phyloP scores from a whole-genome alignment of 768 basidiomycete species.

The Termitomyces sp. region DNA sequence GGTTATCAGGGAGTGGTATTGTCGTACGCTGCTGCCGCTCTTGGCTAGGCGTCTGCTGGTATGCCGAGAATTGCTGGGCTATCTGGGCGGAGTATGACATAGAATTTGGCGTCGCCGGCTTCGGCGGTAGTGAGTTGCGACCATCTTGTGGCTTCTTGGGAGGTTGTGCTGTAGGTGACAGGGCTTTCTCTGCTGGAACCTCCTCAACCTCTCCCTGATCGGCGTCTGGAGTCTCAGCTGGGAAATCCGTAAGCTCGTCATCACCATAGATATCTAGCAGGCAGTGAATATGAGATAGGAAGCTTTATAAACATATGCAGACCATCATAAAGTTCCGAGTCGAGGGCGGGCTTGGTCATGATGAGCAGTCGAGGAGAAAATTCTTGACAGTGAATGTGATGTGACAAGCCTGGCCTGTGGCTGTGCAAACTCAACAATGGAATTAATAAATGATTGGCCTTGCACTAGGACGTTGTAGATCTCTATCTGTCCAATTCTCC shows the following conservation, averaged over 20 bases:
- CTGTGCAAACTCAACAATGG: constrained; percentile 6
- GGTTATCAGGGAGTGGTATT: constrained; percentile 19
- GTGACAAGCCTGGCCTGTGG: constrained; percentile 4
- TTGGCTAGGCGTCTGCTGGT: constrained; percentile 61
- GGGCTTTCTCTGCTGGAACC: constrained; percentile 14
- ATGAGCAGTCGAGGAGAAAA: background rate
- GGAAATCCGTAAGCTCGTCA: constrained; percentile 38
- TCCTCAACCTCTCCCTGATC: constrained; percentile 18
- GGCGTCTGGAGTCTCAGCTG: constrained; percentile 15
- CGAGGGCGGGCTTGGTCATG: constrained; percentile 18
- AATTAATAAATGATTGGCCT: no score
- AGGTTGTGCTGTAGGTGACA: background rate
- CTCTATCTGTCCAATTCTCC: background rate
- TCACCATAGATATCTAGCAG: constrained; percentile 48
- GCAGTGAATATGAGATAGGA: constrained; percentile 2
- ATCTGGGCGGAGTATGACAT: constrained; percentile 60
- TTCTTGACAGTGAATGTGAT: background rate
- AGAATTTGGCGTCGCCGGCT: constrained; percentile 23
- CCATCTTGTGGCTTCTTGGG: constrained; percentile 14
- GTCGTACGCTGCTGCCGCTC: constrained; percentile 44
- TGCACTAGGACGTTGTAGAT: no score
- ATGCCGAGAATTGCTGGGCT: constrained; percentile 58
- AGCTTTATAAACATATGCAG: constrained; percentile 15
- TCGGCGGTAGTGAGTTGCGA: constrained; percentile 20
- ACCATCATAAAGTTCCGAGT: constrained; percentile 34